Evolutionary conservation across 495 filamentous ascomycete species (phyloP), one percentile per base, ranked within the genome.

Genomic region (Trichocladium antarcticum): DNA sequence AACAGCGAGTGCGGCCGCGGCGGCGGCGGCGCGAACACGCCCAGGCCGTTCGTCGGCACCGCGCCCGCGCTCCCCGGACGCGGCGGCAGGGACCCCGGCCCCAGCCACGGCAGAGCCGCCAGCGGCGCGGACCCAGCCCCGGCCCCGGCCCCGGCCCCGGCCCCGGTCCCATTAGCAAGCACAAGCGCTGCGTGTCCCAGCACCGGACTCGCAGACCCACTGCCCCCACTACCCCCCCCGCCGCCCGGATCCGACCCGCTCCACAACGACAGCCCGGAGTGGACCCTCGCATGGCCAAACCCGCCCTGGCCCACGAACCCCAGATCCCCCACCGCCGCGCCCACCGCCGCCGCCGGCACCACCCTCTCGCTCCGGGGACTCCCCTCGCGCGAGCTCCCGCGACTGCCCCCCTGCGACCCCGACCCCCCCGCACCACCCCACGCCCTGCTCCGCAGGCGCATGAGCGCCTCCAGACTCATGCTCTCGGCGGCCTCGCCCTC

Each of bases 391-490:
- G 68, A 72, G 31, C 79, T 85, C 81, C 56, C 87, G 81, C 53
- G 85, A 89, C 0, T n/a, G n/a, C n/a, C n/a, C n/a, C n/a, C n/a
- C n/a, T n/a, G n/a, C n/a, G n/a, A n/a, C n/a, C n/a, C n/a, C n/a
- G n/a, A n/a, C n/a, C n/a, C n/a, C n/a, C n/a, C n/a, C n/a, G n/a
- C n/a, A n/a, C 85, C 85, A 29, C 85, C 85, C 78, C 86, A 94
- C 0, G 87, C 84, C 41, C 75, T 80, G 8, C 75, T 80, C 1
- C 87, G 75, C 29, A 92, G 66, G 53, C 80, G 84, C 66, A 86
- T 72, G 3, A 95, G 68, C 5, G 83, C 77, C 17, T 78, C 74
- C 16, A 94, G 65, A 10, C 74, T 77, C 76, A 90, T 82, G 41
- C 61, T 62, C 8, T 6, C 31, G 3, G 4, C 31, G 3, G 42